Evolutionary conservation across 1,284 basidiomycete genomes (phyloP).

Genomic region (Ustilago esculenta): DNA sequence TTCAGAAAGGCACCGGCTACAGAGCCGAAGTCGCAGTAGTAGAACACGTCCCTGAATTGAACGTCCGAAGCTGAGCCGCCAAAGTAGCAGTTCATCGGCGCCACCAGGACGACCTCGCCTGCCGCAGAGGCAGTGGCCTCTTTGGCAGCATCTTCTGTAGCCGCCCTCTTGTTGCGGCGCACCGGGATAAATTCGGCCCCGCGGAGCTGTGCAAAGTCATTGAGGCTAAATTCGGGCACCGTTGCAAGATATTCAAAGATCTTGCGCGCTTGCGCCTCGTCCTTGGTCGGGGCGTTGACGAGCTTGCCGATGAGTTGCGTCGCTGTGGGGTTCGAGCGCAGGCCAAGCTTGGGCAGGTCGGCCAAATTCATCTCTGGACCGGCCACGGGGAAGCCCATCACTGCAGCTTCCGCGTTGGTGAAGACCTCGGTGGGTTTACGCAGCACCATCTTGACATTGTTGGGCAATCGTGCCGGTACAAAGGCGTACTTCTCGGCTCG

Average conservation of each 20-base stretch:
- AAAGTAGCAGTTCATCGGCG: conserved; percentile 73
- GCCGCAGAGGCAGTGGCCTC: conserved; percentile 1
- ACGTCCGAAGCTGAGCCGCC: conserved; percentile 36
- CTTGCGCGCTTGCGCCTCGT: conserved; percentile 72
- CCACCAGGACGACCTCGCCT: conserved; percentile 36
- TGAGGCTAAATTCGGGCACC: conserved; percentile 49
- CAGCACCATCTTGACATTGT: conserved; percentile 71
- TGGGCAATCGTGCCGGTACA: conserved; percentile 73
- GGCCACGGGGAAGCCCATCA: conserved; percentile 79
- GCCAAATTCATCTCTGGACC: conserved; percentile 71
- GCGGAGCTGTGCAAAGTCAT: conserved; percentile 44
- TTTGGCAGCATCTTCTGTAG: conserved; percentile 1
- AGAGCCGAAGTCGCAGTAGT: conserved; percentile 83
- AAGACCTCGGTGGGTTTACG: conserved; percentile 82
- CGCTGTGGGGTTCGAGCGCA: conserved; percentile 79
- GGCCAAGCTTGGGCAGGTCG: conserved; percentile 76
- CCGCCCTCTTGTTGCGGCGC: conserved; percentile 13
- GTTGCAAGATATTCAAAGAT: conserved; percentile 83
- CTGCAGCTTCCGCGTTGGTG: conserved; percentile 76
- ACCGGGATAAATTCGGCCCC: conserved; percentile 58
- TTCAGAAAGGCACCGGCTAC: conserved; percentile 81
- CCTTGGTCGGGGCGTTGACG: conserved; percentile 74
- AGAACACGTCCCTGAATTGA: conserved; percentile 73
- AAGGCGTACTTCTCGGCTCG: conserved; percentile 71
- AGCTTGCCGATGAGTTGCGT: conserved; percentile 76